phyloP scores from a whole-genome alignment of 768 basidiomycete genomes.

The Hortiboletus flavorubellus region DNA sequence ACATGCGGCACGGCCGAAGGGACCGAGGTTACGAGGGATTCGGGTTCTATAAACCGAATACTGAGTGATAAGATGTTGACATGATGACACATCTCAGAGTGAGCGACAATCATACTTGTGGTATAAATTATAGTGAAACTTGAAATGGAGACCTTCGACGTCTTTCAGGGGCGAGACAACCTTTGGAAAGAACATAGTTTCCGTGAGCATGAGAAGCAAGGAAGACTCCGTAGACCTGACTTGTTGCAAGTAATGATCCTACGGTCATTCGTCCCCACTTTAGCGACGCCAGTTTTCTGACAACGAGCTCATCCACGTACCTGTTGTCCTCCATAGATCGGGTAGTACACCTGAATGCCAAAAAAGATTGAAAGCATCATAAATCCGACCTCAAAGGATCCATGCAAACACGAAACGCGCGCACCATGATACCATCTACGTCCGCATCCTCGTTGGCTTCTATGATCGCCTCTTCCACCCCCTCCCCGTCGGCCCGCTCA shows the following conservation, averaged over 20 bases:
- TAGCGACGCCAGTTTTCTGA: neutral
- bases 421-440: conserved; percentile 94
- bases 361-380: neutral
- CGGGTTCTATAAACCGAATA: conserved; percentile 87
- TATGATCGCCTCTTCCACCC: conserved; percentile 94
- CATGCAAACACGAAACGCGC: conserved; percentile 18
- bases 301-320: conserved; percentile 34
- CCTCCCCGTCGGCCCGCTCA: conserved; percentile 66
- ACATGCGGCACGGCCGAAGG: conserved; percentile 30
- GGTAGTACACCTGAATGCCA: conserved; percentile 78
- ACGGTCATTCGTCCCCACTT: neutral
- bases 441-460: conserved; percentile 86
- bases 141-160: conserved; percentile 95
- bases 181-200: conserved; percentile 32
- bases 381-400: neutral
- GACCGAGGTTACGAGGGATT: conserved; percentile 54
- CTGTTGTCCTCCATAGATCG: conserved; percentile 89
- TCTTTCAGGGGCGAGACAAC: conserved; percentile 96
- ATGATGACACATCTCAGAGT: neutral
- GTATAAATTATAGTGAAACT: conserved; percentile 92
- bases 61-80: conserved; percentile 38
- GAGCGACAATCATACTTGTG: conserved; percentile 65
- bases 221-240: conserved; percentile 30
- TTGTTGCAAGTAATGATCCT: conserved; percentile 98
- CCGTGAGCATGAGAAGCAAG: neutral